Conservation (phyloP, 208 protist species). For the Trichomonas vaginalis region DNA sequence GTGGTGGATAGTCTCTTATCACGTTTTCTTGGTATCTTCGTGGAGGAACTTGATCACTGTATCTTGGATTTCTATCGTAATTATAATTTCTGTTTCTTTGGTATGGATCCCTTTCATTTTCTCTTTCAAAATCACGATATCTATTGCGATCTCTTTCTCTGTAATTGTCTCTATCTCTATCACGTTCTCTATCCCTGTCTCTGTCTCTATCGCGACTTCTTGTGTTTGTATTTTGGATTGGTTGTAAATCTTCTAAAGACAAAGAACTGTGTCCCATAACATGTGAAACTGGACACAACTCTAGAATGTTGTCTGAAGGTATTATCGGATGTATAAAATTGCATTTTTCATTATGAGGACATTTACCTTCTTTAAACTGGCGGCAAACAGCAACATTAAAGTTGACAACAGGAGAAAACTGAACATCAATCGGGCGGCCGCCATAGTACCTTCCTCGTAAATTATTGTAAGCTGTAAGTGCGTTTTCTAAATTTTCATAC, state of each 20-base stretch:
- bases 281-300: not conserved
- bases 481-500: not conserved
- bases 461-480: not conserved
- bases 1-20: not conserved
- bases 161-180: not conserved
- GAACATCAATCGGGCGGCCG: not conserved
- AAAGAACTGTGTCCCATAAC: not conserved
- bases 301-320: not conserved
- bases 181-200: not conserved
- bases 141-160: not conserved
- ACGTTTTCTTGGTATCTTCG: not conserved
- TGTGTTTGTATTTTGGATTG: not conserved
- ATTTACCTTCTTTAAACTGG: not conserved
- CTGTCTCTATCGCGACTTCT: not conserved
- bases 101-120: not conserved
- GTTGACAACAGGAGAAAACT: not conserved
- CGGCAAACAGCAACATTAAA: not conserved
- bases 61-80: not conserved
- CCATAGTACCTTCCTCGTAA: not conserved
- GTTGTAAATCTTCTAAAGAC: not conserved
- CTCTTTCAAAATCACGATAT: not conserved
- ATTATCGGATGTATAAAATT: not conserved
- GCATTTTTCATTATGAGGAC: not conserved
- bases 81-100: not conserved
- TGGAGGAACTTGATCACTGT: not conserved